phyloP scores from a whole-genome alignment of 257 asterid genomes.

The Gentiana macrophylla region DNA sequence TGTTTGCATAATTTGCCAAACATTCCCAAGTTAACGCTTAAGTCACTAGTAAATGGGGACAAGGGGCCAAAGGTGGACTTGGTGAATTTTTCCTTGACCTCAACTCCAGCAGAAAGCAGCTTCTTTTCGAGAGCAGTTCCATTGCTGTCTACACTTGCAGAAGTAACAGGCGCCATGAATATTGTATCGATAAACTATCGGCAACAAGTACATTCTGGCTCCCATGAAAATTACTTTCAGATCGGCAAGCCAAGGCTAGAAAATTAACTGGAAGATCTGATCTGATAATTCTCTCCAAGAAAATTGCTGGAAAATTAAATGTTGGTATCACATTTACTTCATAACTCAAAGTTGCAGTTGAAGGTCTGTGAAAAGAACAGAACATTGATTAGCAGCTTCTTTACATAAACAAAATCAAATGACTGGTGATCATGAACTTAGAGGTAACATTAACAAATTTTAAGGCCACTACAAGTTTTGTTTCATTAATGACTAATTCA shows the following conservation, averaged over 20 bases:
- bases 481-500: too few species aligned
- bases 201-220: conserved; percentile 24
- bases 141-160: conserved; percentile 19
- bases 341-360: conserved; percentile 48
- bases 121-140: conserved; percentile 23
- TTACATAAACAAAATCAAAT: not conserved
- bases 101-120: conserved; percentile 24
- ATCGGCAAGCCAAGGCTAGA: conserved; percentile 77
- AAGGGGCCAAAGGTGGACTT: conserved; percentile 57
- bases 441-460: too few species aligned
- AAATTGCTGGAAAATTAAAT: conserved; percentile 89
- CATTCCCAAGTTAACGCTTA: conserved; percentile 64
- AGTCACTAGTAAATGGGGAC: conserved; percentile 53
- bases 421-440: too few species aligned
- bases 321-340: conserved; percentile 86
- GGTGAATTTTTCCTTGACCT: conserved; percentile 30
- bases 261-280: conserved; percentile 96
- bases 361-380: conserved; percentile 31
- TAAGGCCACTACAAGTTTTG: too few species aligned
- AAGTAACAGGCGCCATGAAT: conserved; percentile 24
- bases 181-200: conserved; percentile 17
- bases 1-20: conserved; percentile 66
- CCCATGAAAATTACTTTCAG: conserved; percentile 63
- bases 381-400: not conserved
- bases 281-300: conserved; percentile 82